Conservation (phyloP, 495 filamentous ascomycete species). For the Talaromyces trachyspermus region DNA sequence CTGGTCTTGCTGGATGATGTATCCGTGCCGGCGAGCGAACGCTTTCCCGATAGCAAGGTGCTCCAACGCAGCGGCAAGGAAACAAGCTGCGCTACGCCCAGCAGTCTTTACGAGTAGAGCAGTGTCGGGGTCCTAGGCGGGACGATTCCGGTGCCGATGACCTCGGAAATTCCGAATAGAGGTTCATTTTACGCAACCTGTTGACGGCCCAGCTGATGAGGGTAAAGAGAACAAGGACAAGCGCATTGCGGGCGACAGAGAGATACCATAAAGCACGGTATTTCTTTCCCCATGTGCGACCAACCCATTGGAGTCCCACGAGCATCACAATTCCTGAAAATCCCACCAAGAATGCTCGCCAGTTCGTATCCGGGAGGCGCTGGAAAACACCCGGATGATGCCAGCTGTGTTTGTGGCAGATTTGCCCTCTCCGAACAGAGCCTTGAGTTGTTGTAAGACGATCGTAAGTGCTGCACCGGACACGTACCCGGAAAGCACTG, state of each 20-base stretch:
- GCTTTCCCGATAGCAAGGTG: conserved; percentile 42
- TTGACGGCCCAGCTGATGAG: conserved; percentile 42
- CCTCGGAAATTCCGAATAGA: conserved; percentile 35
- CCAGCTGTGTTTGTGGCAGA: conserved; percentile 29
- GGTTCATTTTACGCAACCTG: conserved; percentile 24
- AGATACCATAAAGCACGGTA: conserved; percentile 35
- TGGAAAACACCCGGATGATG: conserved; percentile 36
- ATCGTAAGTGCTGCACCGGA: conserved; percentile 43
- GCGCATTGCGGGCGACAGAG: conserved; percentile 37
- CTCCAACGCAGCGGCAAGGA: conserved; percentile 39
- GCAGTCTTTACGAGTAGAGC: conserved; percentile 30
- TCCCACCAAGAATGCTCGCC: conserved; percentile 37
- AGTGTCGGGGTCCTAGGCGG: conserved; percentile 24
- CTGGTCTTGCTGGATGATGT: conserved; percentile 39
- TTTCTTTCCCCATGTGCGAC: conserved; percentile 38
- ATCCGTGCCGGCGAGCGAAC: conserved; percentile 40
- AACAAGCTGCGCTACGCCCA: conserved; percentile 31
- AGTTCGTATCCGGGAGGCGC: conserved; percentile 30
- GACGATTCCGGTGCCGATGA: conserved; percentile 35
- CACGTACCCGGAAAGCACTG: conserved; percentile 44
- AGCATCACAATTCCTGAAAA: conserved; percentile 38
- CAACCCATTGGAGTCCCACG: conserved; percentile 33
- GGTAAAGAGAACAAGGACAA: conserved; percentile 39
- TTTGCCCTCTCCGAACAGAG: conserved; percentile 34
- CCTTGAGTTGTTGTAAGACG: conserved; percentile 37